A percentile compares a stretch with the other conserved stretches of the same genome.
These are phyloP conservation scores for Penicillium sp. DNA, from an alignment of 2,329 filamentous ascomycete genomes.

Conservation along the genomic window DNA sequence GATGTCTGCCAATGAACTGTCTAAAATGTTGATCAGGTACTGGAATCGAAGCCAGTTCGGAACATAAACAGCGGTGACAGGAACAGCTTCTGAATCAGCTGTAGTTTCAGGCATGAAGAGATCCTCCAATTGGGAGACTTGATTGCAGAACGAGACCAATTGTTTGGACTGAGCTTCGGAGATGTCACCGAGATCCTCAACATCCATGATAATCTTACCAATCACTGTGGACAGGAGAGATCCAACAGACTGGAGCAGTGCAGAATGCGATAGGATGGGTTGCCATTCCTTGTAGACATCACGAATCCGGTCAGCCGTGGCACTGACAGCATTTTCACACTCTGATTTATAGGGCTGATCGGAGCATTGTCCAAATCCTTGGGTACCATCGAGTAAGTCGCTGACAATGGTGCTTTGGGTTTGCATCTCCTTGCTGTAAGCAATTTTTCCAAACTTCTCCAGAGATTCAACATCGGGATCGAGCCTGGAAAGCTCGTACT, in stretches of 20 bases:
- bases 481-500: slow-evolving; percentile 51
- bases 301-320: slow-evolving; percentile 58
- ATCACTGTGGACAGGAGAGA: slow-evolving; percentile 58
- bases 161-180: slow-evolving; percentile 62
- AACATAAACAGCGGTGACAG: slow-evolving; percentile 62
- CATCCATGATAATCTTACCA: slow-evolving; percentile 60
- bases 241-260: slow-evolving; percentile 61
- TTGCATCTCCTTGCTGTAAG: slow-evolving; percentile 65
- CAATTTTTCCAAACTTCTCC: slow-evolving; percentile 59
- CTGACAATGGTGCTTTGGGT: slow-evolving; percentile 62
- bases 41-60: slow-evolving; percentile 66
- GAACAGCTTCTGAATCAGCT: slow-evolving; percentile 38
- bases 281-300: slow-evolving; percentile 59
- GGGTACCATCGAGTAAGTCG: slow-evolving; percentile 62
- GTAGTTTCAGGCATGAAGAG: slow-evolving; percentile 52
- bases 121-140: slow-evolving; percentile 55
- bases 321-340: slow-evolving; percentile 60
- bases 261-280: slow-evolving; percentile 58
- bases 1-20: slow-evolving; percentile 63
- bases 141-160: slow-evolving; percentile 58
- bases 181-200: slow-evolving; percentile 64
- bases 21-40: slow-evolving; percentile 63
- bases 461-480: slow-evolving; percentile 56
- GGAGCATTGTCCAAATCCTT: slow-evolving; percentile 62
- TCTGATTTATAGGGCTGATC: slow-evolving; percentile 58